A percentile compares a stretch with the other conserved stretches of the same genome.
Evolutionary conservation across 176 grass and related monocot species (phyloP).

Genomic region (Pontederia crassipes): DNA sequence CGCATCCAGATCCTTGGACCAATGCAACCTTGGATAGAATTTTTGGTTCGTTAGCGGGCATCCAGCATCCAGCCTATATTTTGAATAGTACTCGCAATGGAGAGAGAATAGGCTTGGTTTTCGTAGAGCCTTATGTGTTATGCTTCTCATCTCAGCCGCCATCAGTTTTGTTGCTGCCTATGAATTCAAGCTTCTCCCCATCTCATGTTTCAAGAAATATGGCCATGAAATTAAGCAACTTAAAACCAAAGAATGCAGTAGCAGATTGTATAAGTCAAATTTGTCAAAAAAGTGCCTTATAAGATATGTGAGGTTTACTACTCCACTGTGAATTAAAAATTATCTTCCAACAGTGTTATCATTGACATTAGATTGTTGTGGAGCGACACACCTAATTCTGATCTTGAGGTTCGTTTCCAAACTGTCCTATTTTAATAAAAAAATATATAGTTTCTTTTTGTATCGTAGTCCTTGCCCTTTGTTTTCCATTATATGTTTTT

Average conservation of each 20-base stretch:
- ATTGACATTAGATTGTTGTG: slow-evolving; percentile 71
- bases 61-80: slow-evolving; percentile 67
- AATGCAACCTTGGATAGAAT: too few species aligned
- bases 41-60: slow-evolving; percentile 84
- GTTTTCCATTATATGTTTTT: slow-evolving; percentile 22
- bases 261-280: slow-evolving; percentile 29
- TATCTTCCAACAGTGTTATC: slow-evolving; percentile 71
- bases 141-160: slow-evolving; percentile 71
- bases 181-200: slow-evolving; percentile 61
- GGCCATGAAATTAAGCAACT: slow-evolving; percentile 27
- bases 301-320: too few species aligned
- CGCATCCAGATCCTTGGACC: slow-evolving; percentile 46
- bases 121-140: slow-evolving; percentile 95
- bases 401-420: too few species aligned
- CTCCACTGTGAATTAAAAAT: slow-evolving; percentile 82
- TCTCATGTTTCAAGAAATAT: slow-evolving; percentile 33
- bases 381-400: slow-evolving; percentile 44
- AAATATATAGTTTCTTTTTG: slow-evolving; percentile 19
- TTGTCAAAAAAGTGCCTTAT: too few species aligned
- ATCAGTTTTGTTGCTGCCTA: slow-evolving; percentile 93
- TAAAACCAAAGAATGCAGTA: slow-evolving; percentile 18
- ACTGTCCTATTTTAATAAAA: slow-evolving; percentile 5
- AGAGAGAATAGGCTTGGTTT: slow-evolving; percentile 77
- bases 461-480: background rate
- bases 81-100: slow-evolving; percentile 72